Evolutionary conservation across 805 yeast species (phyloP).

Genomic region (Grigorovia humatica): DNA sequence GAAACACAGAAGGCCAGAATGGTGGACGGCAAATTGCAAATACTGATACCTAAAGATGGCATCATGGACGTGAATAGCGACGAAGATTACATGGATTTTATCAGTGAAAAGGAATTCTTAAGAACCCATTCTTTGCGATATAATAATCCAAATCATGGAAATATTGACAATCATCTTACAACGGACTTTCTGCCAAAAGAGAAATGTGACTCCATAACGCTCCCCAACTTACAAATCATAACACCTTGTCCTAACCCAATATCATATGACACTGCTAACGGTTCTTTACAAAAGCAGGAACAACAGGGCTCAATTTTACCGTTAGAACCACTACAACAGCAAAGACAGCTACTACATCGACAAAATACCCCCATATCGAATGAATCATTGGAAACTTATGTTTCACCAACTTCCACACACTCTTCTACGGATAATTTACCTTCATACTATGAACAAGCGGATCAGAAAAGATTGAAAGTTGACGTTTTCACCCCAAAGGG

Average conservation of each 20-base stretch:
- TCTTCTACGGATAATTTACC: background rate
- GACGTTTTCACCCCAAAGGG: constrained; percentile 28
- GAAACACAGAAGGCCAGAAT: constrained; percentile 21
- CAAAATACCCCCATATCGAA: background rate
- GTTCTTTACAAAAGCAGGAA: no score
- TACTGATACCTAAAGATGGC: constrained; percentile 14
- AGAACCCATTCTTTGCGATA: constrained; percentile 3
- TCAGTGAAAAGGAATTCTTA: constrained; percentile 23
- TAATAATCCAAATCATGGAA: background rate
- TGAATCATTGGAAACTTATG: background rate
- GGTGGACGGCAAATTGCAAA: constrained; percentile 22
- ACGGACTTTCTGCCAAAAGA: background rate
- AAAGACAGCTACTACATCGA: no score
- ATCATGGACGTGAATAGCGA: background rate
- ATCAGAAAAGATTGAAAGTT: constrained; percentile 12
- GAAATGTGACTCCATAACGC: background rate
- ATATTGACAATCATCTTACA: background rate
- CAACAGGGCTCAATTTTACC: no score
- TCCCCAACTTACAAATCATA: background rate
- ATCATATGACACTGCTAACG: background rate
- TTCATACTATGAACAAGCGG: constrained; percentile 2
- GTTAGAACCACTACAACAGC: background rate
- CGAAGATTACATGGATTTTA: constrained; percentile 7
- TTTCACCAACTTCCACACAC: background rate
- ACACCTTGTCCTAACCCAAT: background rate